A percentile compares a stretch with the other conserved stretches of the same genome.
phyloP scores from a whole-genome alignment of 1,284 basidiomycete species.

The Cryptococcus hybrid region DNA sequence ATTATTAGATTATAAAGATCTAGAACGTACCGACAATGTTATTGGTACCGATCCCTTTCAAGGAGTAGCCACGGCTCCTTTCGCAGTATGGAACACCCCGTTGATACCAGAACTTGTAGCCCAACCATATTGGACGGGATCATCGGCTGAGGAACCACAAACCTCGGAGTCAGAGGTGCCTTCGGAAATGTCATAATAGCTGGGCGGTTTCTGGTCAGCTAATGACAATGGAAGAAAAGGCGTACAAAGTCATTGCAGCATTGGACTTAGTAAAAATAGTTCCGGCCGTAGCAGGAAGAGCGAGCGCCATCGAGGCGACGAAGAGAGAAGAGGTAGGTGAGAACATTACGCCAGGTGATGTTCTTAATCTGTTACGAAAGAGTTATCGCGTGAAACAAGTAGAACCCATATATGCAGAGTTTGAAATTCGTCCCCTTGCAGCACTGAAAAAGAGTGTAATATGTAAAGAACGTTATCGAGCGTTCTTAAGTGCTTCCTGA shows the following conservation, averaged over 20 bases:
- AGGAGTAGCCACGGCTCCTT: conserved; percentile 6
- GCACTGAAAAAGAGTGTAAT: background rate
- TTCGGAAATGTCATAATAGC: conserved; percentile 20
- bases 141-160: conserved; percentile 11
- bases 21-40: conserved; percentile 21
- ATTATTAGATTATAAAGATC: background rate
- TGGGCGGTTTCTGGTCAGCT: background rate
- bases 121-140: conserved; percentile 15
- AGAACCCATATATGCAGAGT: background rate
- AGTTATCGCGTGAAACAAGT: background rate
- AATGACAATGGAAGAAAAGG: background rate
- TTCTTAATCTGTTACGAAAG: background rate
- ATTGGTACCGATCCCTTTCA: conserved; percentile 19
- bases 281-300: background rate
- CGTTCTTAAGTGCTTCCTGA: background rate
- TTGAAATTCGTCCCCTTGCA: background rate
- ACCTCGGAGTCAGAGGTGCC: background rate
- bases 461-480: background rate
- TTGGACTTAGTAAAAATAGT: conserved; percentile 4
- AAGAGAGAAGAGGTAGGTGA: background rate
- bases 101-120: conserved; percentile 14
- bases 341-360: background rate
- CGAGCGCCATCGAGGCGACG: conserved; percentile 1
- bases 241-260: conserved; percentile 9
- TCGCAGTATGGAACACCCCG: conserved; percentile 15